These are phyloP conservation scores for Oxytropis ochrocephala DNA, from an alignment of 306 rosid genomes.

Conservation along the genomic window DNA sequence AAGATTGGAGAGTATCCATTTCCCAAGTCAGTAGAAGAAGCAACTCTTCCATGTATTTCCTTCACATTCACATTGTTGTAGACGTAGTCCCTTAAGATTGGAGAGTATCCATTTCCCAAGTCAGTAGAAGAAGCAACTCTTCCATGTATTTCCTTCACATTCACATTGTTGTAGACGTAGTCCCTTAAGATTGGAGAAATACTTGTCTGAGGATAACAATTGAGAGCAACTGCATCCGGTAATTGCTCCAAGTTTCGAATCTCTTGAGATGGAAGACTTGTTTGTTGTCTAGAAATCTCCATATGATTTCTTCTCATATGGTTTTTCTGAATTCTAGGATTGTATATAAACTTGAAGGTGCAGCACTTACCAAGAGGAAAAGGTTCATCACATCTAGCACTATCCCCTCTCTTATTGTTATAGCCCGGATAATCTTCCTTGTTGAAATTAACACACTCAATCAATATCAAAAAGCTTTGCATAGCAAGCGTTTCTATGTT, in stretches of 20 bases:
- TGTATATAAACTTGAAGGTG: conserved; percentile 36
- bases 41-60: background rate
- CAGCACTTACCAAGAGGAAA: conserved; percentile 48
- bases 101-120: background rate
- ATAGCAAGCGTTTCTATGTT: conserved; percentile 27
- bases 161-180: no score
- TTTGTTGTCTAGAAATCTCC: background rate
- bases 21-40: background rate
- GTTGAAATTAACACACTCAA: conserved; percentile 28
- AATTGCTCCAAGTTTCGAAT: background rate
- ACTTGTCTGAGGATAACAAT: conserved; percentile 12
- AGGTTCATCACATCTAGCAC: conserved; percentile 35
- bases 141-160: background rate
- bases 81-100: background rate
- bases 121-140: background rate
- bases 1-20: background rate
- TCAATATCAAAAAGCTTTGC: conserved; percentile 14
- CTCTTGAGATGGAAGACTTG: background rate
- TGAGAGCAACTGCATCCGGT: background rate
- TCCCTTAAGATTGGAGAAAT: background rate
- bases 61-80: no score
- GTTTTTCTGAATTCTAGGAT: background rate
- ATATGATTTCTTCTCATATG: background rate
- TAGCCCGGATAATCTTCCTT: conserved; percentile 43
- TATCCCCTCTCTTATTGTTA: conserved; percentile 45